Percentiles rank a stretch among this genome's conserved stretches.
These are phyloP conservation scores for Trichoderma polysporum DNA, from an alignment of 2,329 filamentous ascomycete genomes.

Conservation along the genomic window DNA sequence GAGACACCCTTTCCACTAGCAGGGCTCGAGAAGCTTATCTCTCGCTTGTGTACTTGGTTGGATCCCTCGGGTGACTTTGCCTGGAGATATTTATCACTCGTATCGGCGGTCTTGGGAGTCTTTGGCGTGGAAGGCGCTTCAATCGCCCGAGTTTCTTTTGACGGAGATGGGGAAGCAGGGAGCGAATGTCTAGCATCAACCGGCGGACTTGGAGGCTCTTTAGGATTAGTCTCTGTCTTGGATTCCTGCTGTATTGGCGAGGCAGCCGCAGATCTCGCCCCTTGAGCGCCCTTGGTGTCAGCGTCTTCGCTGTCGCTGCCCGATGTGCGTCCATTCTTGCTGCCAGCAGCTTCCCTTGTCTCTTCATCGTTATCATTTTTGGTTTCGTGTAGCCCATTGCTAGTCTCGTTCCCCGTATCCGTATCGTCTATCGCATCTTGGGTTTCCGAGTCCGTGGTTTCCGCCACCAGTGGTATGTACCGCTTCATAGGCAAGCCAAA, in stretches of 20 bases:
- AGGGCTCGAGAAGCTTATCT: conserved; percentile 41
- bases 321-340: conserved; percentile 23
- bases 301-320: conserved; percentile 41
- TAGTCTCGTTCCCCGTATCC: neutral
- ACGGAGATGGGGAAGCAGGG: neutral
- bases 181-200: neutral
- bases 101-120: neutral
- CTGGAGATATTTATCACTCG: neutral
- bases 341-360: neutral
- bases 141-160: neutral
- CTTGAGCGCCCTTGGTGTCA: conserved; percentile 36
- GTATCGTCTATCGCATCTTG: conserved; percentile 16
- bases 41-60: conserved; percentile 35
- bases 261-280: conserved; percentile 22
- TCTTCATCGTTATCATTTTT: conserved; percentile 22
- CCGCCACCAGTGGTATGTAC: conserved; percentile 37
- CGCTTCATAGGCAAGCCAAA: conserved; percentile 67
- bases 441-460: conserved; percentile 12
- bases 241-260: neutral
- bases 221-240: conserved; percentile 13
- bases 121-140: neutral
- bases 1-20: conserved; percentile 49
- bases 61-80: neutral
- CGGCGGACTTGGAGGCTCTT: conserved; percentile 21
- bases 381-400: neutral